A percentile compares a stretch with the other conserved stretches of the same genome.
These are phyloP conservation scores for Massariosphaeria phaeospora DNA, from an alignment of 495 filamentous ascomycete genomes.

Conservation along the genomic window DNA sequence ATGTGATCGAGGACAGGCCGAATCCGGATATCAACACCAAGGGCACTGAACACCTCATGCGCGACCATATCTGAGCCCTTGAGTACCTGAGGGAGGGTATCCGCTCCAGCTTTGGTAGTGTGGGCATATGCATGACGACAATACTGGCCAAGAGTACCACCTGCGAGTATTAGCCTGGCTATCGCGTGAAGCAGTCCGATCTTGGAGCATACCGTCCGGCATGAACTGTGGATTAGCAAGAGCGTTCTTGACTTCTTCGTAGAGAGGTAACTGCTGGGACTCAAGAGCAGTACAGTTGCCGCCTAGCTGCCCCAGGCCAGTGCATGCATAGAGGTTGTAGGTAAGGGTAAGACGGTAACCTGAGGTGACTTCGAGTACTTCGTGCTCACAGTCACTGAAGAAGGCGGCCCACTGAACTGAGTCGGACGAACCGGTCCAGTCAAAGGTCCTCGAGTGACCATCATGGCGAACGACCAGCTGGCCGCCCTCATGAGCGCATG, in stretches of 20 bases:
- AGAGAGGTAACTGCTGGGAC: neutral
- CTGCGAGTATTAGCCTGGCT: neutral
- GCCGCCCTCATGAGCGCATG: conserved; percentile 44
- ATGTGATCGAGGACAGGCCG: neutral
- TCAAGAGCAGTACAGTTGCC: neutral
- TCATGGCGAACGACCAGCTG: conserved; percentile 40
- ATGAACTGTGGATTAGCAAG: neutral
- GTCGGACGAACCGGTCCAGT: conserved; percentile 39
- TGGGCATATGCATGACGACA: neutral
- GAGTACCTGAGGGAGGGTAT: neutral
- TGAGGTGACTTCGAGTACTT: conserved; percentile 50
- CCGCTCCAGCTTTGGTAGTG: neutral
- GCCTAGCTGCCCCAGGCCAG: too few species aligned
- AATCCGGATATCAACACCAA: neutral
- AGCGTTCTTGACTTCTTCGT: neutral
- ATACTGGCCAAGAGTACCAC: neutral
- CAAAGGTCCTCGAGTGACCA: conserved; percentile 39
- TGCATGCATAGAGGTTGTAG: conserved; percentile 57
- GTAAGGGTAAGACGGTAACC: conserved; percentile 55
- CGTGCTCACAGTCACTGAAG: conserved; percentile 59
- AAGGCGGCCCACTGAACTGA: conserved; percentile 57
- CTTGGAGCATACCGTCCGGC: neutral
- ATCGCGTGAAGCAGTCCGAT: neutral
- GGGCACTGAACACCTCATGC: neutral
- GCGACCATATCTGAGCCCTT: neutral